Base-by-base conservation (phyloP, 495 filamentous ascomycete species). In the Talaromyces thailandensis region DNA sequence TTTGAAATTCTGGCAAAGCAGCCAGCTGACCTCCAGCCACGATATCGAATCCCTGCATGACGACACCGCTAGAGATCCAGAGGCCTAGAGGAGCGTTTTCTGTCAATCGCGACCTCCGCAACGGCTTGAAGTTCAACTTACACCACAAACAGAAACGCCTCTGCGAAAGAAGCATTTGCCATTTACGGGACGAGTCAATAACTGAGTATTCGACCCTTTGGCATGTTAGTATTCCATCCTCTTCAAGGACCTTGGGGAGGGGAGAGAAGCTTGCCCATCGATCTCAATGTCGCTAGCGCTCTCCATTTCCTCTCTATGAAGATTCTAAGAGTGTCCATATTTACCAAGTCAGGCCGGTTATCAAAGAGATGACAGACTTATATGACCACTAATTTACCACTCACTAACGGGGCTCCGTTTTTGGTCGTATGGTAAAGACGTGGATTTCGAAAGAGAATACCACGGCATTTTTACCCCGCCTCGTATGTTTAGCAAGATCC, bases 21-120 rank as follows among this genome's bases (percentile, higher is more conserved):
- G 63, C 67, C 14, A 68, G 62, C 58, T 68, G 67, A n/a, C 67
- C 62, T 25, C 64, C 64, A 21, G 62, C 64, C 7, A 68, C 67
- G 25, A 66, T 62, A 28, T 68, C 67, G 56, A 66, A 68, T 14
- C 67, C 67, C 50, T 66, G 67, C 67, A 68, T 68, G 8, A 66
- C 56, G 16, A 66, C 62, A 7, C 67, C 67, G 60, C 60, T 64
- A 21, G 67, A 68, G n/a, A 66, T 58, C 64, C 64, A 68, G 50
- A 68, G 50, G 11, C 28, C 67, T 68, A 28, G 21, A 53, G 51
- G 23, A 29, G 53, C 26, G 9, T 14, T 9, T 35, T 25, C 53
- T 35, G 53, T 57, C 53, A 57, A 57, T 18, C 21, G 23, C 7
- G 28, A 31, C 53, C 7, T 57, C 43, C 26, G 52, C 50, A 51